Conservation (phyloP, 805 yeast genomes). For the Ogataea minuta region DNA sequence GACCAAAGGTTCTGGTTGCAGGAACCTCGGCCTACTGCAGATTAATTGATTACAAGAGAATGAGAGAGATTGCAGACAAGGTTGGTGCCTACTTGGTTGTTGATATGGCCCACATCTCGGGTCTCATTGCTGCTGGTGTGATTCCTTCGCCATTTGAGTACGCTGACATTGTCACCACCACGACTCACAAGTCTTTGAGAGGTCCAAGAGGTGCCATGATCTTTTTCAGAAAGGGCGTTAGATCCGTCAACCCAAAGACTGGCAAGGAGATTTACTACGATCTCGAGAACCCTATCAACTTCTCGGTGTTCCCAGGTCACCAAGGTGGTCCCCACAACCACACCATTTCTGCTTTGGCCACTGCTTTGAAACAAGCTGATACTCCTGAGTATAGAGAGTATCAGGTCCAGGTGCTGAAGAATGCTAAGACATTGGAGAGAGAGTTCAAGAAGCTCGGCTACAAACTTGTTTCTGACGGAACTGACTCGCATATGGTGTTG, state of each 20-base stretch:
- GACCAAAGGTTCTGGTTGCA: slow-evolving; percentile 96
- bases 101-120: slow-evolving; percentile 99
- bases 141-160: slow-evolving; percentile 95
- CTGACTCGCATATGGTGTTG: slow-evolving; percentile 95
- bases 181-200: slow-evolving; percentile 97
- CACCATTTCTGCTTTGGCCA: slow-evolving; percentile 96
- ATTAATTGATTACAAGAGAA: slow-evolving; percentile 92
- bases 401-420: slow-evolving; percentile 83
- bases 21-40: slow-evolving; percentile 99
- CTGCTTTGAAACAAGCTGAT: slow-evolving; percentile 91
- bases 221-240: slow-evolving; percentile 94
- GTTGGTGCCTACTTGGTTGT: slow-evolving; percentile 95
- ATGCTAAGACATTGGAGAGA: slow-evolving; percentile 79
- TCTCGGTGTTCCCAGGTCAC: slow-evolving; percentile 99
- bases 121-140: slow-evolving; percentile 92
- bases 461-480: slow-evolving; percentile 87
- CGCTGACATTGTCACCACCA: slow-evolving; percentile 97
- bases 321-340: slow-evolving; percentile 99
- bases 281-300: slow-evolving; percentile 91
- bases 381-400: slow-evolving; percentile 88
- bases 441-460: slow-evolving; percentile 73
- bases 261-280: slow-evolving; percentile 91
- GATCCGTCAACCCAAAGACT: slow-evolving; percentile 80
- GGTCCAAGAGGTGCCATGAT: slow-evolving; percentile 99
- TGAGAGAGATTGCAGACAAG: slow-evolving; percentile 94